Conservation (phyloP, 139 green algal species). For the Chlamydomonas sphaeroides region DNA sequence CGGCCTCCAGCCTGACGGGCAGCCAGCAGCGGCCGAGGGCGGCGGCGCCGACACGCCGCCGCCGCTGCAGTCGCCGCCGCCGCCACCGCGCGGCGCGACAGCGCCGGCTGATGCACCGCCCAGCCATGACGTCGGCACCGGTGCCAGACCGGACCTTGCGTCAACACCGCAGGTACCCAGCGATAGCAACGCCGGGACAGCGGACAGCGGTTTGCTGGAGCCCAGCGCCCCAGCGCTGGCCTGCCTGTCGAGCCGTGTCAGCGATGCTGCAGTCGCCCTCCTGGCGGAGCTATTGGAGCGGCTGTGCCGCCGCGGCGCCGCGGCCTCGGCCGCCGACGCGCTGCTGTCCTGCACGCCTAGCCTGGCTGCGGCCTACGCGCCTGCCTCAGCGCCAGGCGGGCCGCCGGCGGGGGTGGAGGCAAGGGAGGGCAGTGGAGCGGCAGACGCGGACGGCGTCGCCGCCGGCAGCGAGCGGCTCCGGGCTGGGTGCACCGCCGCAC, state of each 20-base stretch:
- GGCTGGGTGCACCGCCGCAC: not conserved
- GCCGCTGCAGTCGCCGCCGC: not conserved
- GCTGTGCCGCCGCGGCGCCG: not conserved
- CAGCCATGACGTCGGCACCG: too few relatives aligned
- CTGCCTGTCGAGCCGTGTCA: not conserved
- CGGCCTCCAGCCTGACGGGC: too few relatives aligned
- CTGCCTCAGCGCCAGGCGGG: too few relatives aligned
- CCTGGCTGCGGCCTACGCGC: not conserved
- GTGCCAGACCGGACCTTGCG: too few relatives aligned
- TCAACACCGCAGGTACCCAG: too few relatives aligned
- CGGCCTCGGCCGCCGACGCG: conserved; percentile 18
- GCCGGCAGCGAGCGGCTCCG: not conserved
- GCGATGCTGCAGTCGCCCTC: not conserved
- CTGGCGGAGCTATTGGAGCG: conserved; percentile 12
- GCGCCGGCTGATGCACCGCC: too few relatives aligned
- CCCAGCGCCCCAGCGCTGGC: not conserved
- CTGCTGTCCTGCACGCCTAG: conserved; percentile 1
- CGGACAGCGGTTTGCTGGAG: too few relatives aligned
- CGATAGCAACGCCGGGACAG: too few relatives aligned
- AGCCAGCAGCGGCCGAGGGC: too few relatives aligned
- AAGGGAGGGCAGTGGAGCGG: not conserved
- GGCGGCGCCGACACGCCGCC: not conserved
- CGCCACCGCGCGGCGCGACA: not conserved
- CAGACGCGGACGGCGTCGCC: not conserved
- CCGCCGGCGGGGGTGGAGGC: too few relatives aligned